Evolutionary conservation across 371 early-diverging fungal genomes (phyloP).

Genomic region (Mucor irregularis): DNA sequence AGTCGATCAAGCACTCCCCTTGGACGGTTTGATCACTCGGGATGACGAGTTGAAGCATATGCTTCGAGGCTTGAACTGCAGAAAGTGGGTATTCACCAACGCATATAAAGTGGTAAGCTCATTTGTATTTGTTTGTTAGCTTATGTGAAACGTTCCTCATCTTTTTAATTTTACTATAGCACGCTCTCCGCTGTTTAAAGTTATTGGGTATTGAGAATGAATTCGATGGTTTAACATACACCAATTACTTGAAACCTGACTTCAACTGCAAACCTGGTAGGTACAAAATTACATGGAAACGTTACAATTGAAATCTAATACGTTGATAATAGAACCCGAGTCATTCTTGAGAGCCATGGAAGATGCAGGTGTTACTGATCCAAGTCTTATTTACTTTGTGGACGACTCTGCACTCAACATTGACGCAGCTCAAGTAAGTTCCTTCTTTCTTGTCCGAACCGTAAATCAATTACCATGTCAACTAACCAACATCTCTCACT

Average conservation of each 20-base stretch:
- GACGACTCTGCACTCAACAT: conserved; percentile 76
- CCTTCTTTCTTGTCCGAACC: not conserved
- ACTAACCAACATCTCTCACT: not conserved
- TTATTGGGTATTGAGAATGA: conserved; percentile 69
- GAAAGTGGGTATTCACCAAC: conserved; percentile 87
- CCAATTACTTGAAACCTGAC: conserved; percentile 69
- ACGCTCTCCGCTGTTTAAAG: conserved; percentile 69
- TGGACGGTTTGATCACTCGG: conserved; percentile 63
- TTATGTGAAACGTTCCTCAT: not conserved
- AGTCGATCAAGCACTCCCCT: conserved; percentile 75
- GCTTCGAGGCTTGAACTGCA: conserved; percentile 54
- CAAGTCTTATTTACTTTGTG: conserved; percentile 68
- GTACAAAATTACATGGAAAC: not conserved
- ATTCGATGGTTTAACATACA: conserved; percentile 81
- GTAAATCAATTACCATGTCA: not conserved
- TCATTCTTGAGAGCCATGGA: conserved; percentile 69
- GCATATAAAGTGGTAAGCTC: conserved; percentile 65
- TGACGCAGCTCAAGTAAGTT: conserved; percentile 56
- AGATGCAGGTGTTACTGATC: conserved; percentile 64
- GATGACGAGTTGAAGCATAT: conserved; percentile 68
- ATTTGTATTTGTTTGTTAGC: not conserved
- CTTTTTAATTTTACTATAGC: too few species aligned
- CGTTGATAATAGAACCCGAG: conserved; percentile 27
- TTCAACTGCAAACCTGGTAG: conserved; percentile 81
- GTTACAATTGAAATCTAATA: not conserved